These are phyloP conservation scores for Conringia planisiliqua DNA, from an alignment of 345 rosid species.

Conservation along the genomic window DNA sequence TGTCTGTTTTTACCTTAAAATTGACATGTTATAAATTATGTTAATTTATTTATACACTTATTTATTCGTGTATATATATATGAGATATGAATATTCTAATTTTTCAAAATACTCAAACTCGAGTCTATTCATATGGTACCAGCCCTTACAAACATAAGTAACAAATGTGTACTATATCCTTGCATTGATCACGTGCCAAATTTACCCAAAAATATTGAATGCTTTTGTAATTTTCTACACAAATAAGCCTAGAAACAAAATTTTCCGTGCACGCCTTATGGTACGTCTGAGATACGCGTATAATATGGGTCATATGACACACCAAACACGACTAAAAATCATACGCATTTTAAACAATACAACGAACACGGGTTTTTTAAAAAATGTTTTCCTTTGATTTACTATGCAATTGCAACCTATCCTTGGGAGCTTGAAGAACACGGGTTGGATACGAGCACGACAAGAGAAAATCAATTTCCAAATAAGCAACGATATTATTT, in stretches of 20 bases:
- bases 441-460: not conserved
- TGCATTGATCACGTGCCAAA: constrained; percentile 24
- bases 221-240: constrained; percentile 19
- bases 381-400: not conserved
- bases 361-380: no score
- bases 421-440: not conserved
- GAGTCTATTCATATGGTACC: not conserved
- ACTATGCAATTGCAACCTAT: not conserved
- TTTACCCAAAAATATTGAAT: constrained; percentile 7
- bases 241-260: not conserved
- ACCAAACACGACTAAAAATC: constrained; percentile 1
- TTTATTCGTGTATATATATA: no score
- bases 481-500: not conserved
- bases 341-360: no score
- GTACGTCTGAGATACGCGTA: not conserved
- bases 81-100: not conserved
- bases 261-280: constrained; percentile 10
- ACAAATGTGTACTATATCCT: constrained; percentile 15
- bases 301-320: constrained; percentile 2
- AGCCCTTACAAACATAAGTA: constrained; percentile 7
- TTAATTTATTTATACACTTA: no score
- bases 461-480: not conserved
- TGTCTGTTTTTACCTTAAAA: not conserved
- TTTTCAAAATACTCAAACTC: not conserved
- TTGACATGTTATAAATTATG: not conserved